These are phyloP conservation scores for Williopsis jadinii DNA, from an alignment of 1,139 yeast species.

Conservation along the genomic window DNA sequence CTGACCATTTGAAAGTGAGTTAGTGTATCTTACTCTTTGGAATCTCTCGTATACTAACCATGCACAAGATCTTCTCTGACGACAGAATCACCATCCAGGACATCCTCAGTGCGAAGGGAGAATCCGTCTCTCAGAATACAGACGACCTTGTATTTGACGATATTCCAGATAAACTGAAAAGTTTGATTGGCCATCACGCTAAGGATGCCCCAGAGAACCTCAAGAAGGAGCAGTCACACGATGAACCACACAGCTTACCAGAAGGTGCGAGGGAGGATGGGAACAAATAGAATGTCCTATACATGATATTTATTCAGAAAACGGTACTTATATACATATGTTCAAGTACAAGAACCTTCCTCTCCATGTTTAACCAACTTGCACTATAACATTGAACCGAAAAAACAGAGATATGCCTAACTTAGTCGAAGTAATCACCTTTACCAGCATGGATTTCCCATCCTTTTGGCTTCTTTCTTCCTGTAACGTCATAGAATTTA, in stretches of 20 bases:
- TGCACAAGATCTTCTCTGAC: conserved; percentile 59
- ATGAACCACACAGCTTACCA: conserved; percentile 3
- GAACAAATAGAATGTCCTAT: not conserved
- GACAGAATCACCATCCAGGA: conserved; percentile 70
- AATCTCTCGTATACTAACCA: not conserved
- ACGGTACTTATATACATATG: too few relatives aligned
- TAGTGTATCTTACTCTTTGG: not conserved
- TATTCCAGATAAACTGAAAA: conserved; percentile 57
- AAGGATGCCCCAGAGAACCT: conserved; percentile 45
- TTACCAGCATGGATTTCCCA: conserved; percentile 34
- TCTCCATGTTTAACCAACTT: too few relatives aligned
- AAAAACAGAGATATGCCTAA: not conserved
- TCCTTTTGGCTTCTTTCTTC: conserved; percentile 39
- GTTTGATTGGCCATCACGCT: conserved; percentile 54
- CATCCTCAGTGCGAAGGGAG: conserved; percentile 71
- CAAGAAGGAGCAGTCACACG: not conserved
- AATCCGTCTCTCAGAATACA: conserved; percentile 52
- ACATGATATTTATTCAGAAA: too few relatives aligned
- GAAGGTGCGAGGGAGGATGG: conserved; percentile 1
- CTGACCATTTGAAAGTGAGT: conserved; percentile 70
- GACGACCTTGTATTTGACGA: conserved; percentile 67
- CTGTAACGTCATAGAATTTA: conserved; percentile 41
- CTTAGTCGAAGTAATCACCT: conserved; percentile 9
- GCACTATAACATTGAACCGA: too few relatives aligned
- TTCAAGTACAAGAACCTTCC: too few relatives aligned